Evolutionary conservation across 1,139 yeast genomes (phyloP), one percentile per base, ranked within the genome.

Genomic region (Debaryomycetaceae sp.): DNA sequence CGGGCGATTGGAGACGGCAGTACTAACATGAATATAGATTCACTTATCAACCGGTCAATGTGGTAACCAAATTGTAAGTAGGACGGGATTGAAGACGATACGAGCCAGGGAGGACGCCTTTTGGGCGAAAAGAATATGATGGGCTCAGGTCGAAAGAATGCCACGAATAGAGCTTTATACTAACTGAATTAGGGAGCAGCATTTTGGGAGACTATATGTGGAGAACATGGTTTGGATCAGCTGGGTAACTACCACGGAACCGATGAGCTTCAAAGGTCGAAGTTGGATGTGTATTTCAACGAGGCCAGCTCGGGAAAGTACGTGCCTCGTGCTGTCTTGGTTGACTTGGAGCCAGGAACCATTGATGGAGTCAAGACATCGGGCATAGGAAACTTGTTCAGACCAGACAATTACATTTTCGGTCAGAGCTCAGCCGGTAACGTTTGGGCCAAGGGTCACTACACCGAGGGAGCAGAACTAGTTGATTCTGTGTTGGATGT

Each of bases 31-130:
- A 20, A 33, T 34, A 39, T 65, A 85, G 93, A 88, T 91, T 69
- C 98, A 91, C 72, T 80, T 91, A 69, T 91, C 97, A 51, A 86
- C 97, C 47, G 98, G 98, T 71, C 98, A 91, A 77, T 93, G 99
- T 83, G 99, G 99, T 83, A 93, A 93, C 83, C 99, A 93, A 76
- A 90, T 93, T 60, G 91, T 81, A 76, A 57, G 86, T 80, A 56
- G 47, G 24, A 37, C 17, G 40, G 27, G 34, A 37, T 6, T 36
- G 9, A n/a, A 36, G 20, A 17, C 11, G 11, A 20, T n/a, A 36
- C 9, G 13, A 14, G 13, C 13, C 39, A 22, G 8, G 37, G 24
- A 36, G 17, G 39, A 8, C 6, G n/a, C 7, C 23, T 11, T n/a
- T 7, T 36, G 39, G 23, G 20, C 39, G 13, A 14, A 8, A 22